Conservation (phyloP, 257 asterid genomes). For the Echites panduratus region DNA sequence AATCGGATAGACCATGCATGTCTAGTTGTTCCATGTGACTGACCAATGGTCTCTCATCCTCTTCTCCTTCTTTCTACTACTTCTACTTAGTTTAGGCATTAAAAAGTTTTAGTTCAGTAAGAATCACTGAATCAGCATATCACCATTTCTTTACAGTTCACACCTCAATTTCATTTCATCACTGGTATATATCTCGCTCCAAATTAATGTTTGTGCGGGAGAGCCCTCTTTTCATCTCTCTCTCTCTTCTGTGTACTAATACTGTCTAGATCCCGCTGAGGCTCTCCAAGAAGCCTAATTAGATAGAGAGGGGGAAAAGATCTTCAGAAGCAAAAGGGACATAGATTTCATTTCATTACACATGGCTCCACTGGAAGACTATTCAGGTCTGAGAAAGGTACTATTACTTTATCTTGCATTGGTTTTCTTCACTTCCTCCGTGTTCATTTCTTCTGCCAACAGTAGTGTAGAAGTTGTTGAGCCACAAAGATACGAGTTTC, state of each 20-base stretch:
- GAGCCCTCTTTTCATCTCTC: background rate
- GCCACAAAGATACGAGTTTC: constrained; percentile 3
- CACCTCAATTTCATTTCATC: background rate
- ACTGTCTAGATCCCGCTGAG: constrained; percentile 11
- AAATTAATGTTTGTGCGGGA: background rate
- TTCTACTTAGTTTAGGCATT: background rate
- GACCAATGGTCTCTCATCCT: constrained; percentile 11
- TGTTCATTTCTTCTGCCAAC: constrained; percentile 37
- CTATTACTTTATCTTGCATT: constrained; percentile 32
- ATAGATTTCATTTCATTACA: constrained; percentile 35
- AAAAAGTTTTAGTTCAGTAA: constrained; percentile 1
- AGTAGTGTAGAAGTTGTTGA: constrained; percentile 9
- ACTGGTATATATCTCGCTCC: constrained; percentile 1
- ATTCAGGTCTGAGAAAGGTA: constrained; percentile 27
- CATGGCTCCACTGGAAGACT: constrained; percentile 55
- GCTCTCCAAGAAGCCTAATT: constrained; percentile 1
- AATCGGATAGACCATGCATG: background rate
- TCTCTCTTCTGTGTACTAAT: constrained; percentile 20
- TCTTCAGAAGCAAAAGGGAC: constrained; percentile 16
- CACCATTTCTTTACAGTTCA: constrained; percentile 4
- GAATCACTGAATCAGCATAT: background rate
- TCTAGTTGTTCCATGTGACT: constrained; percentile 25
- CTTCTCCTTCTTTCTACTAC: background rate
- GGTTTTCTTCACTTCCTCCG: constrained; percentile 39
- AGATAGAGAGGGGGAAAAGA: constrained; percentile 4